Conservation (phyloP, 208 protist genomes). For the Trypanosoma theileri region DNA sequence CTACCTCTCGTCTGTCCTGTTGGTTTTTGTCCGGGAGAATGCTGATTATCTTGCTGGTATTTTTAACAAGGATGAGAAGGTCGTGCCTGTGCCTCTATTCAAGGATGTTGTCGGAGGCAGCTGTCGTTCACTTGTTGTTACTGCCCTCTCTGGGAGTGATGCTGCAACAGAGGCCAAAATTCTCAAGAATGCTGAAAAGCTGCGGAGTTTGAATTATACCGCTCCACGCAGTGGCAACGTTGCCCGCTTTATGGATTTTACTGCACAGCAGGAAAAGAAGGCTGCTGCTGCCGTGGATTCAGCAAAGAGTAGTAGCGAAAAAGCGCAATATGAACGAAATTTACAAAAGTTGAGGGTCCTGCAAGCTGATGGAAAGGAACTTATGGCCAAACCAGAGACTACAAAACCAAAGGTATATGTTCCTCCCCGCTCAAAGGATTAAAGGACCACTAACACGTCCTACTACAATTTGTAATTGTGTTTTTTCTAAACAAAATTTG, state of each 20-base stretch:
- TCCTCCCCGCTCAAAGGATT: neutral
- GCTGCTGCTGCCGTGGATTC: conserved; percentile 22
- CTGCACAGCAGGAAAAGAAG: conserved; percentile 33
- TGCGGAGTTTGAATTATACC: conserved; percentile 42
- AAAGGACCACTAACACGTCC: no score
- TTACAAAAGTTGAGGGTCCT: conserved; percentile 43
- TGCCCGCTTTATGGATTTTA: conserved; percentile 61
- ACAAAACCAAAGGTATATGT: conserved; percentile 48
- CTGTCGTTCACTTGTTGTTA: conserved; percentile 38
- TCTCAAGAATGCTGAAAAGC: conserved; percentile 27
- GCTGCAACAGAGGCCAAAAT: conserved; percentile 34
- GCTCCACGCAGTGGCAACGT: conserved; percentile 63
- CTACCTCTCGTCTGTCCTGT: conserved; percentile 40
- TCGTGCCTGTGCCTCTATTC: conserved; percentile 43
- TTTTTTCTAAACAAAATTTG: no score
- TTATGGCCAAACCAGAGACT: conserved; percentile 34
- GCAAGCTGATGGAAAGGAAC: conserved; percentile 42
- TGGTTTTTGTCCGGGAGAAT: conserved; percentile 35
- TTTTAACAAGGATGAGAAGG: conserved; percentile 38
- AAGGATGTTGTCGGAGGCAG: conserved; percentile 50
- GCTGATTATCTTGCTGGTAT: conserved; percentile 41
- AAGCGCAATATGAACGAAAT: conserved; percentile 25
- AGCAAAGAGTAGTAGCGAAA: conserved; percentile 29
- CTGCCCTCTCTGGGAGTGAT: conserved; percentile 32
- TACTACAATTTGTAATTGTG: no score